A percentile compares a stretch with the other conserved stretches of the same genome.
These are phyloP conservation scores for Cucurbita maxima DNA, from an alignment of 306 rosid species.

Conservation along the genomic window DNA sequence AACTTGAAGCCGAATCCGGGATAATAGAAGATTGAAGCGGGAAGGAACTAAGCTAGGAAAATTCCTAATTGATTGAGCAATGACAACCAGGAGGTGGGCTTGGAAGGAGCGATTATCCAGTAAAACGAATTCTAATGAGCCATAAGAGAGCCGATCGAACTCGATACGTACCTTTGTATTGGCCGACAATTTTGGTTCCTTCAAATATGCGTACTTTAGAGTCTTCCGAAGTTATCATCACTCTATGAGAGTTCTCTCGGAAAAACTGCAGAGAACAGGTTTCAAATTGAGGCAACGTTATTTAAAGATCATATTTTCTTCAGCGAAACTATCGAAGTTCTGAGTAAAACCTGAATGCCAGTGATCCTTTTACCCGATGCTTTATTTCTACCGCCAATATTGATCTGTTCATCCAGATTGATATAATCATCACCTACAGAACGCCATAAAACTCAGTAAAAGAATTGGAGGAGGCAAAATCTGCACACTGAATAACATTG, in stretches of 20 bases:
- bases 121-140: not conserved
- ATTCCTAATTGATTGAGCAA: no score
- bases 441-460: slow-evolving; percentile 13
- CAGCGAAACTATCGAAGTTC: not conserved
- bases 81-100: no score
- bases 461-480: not conserved
- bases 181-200: slow-evolving; percentile 39
- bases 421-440: slow-evolving; percentile 44
- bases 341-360: slow-evolving; percentile 59
- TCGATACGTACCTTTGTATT: slow-evolving; percentile 40
- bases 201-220: slow-evolving; percentile 63
- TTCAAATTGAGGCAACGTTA: not conserved
- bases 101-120: not conserved
- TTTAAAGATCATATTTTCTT: not conserved
- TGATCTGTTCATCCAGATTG: slow-evolving; percentile 34
- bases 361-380: slow-evolving; percentile 58
- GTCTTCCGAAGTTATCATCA: slow-evolving; percentile 76
- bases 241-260: slow-evolving; percentile 29
- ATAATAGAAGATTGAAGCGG: no score
- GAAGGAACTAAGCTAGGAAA: no score
- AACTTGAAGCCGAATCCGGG: no score
- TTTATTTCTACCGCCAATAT: slow-evolving; percentile 38
- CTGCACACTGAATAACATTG: no score
- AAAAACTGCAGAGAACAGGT: slow-evolving; percentile 41
- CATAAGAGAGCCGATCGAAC: not conserved